Percentiles rank a stretch among this genome's conserved stretches.
Conservation (phyloP, 2,329 filamentous ascomycete species). For the Dryadomyces quercus-mongolicae region DNA sequence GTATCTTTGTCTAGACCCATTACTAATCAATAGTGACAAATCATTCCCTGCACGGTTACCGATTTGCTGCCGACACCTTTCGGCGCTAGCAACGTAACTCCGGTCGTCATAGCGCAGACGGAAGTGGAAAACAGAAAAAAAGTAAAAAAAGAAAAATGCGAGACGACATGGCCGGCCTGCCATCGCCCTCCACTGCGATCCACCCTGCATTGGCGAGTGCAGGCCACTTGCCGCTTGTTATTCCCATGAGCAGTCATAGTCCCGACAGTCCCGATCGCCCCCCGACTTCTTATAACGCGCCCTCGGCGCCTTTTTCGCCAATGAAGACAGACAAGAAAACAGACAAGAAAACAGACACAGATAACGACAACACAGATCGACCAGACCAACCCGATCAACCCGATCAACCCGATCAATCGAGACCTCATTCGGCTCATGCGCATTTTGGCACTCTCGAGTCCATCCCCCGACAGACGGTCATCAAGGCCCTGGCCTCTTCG, state of each 20-base stretch:
- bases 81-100: too few species aligned
- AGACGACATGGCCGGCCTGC: slow-evolving; percentile 23
- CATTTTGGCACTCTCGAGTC: slow-evolving; percentile 40
- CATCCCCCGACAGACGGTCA: slow-evolving; percentile 66
- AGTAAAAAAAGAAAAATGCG: neutral
- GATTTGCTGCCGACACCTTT: too few species aligned
- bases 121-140: neutral
- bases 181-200: slow-evolving; percentile 34
- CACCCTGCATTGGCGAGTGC: slow-evolving; percentile 30
- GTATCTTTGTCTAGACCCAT: too few species aligned
- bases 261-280: neutral
- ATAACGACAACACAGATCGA: too few species aligned
- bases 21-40: too few species aligned
- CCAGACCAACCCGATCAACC: slow-evolving; percentile 2
- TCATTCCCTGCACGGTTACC: too few species aligned
- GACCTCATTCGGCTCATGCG: slow-evolving; percentile 9
- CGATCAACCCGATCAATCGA: slow-evolving; percentile 2
- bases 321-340: too few species aligned
- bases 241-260: too few species aligned
- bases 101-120: neutral
- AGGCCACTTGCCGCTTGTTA: neutral
- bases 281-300: slow-evolving; percentile 7
- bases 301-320: too few species aligned
- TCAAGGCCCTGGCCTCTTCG: slow-evolving; percentile 64
- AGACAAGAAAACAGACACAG: too few species aligned